Conservation (phyloP, 2,329 filamentous ascomycete species). For the Lasiodiplodia hormozganensis region DNA sequence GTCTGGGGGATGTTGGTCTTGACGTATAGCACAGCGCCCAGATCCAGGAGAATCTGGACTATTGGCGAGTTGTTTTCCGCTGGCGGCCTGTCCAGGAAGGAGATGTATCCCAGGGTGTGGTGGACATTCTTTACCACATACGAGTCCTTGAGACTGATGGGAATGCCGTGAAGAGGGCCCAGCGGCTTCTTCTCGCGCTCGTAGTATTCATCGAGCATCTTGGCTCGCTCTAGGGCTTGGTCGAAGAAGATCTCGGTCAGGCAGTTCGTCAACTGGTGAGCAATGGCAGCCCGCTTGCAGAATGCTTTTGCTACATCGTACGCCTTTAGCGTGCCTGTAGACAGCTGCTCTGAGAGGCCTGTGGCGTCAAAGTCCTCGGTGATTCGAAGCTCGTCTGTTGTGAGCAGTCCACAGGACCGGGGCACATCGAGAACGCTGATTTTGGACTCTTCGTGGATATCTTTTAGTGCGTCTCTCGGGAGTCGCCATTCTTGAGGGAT, state of each 20-base stretch:
- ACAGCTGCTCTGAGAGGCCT: conserved; percentile 39
- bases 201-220: conserved; percentile 47
- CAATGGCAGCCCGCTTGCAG: conserved; percentile 59
- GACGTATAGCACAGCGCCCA: conserved; percentile 59
- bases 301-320: conserved; percentile 61
- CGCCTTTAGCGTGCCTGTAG: conserved; percentile 36
- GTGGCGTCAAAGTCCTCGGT: conserved; percentile 47
- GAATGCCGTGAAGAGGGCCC: conserved; percentile 58
- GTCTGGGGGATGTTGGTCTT: conserved; percentile 62
- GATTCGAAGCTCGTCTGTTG: conserved; percentile 42
- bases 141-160: conserved; percentile 53
- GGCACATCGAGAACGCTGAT: conserved; percentile 24
- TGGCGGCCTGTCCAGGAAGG: conserved; percentile 42
- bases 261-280: conserved; percentile 62
- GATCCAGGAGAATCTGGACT: conserved; percentile 44
- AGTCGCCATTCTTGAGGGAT: conserved; percentile 34
- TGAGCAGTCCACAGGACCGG: conserved; percentile 40
- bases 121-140: conserved; percentile 67
- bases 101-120: conserved; percentile 65
- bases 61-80: conserved; percentile 44
- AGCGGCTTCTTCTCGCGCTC: conserved; percentile 50
- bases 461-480: neutral
- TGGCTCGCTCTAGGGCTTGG: conserved; percentile 48
- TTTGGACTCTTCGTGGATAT: conserved; percentile 5
- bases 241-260: conserved; percentile 54